Conservation (phyloP, 352 stramenopile species). For the Phytophthora ramorum region DNA sequence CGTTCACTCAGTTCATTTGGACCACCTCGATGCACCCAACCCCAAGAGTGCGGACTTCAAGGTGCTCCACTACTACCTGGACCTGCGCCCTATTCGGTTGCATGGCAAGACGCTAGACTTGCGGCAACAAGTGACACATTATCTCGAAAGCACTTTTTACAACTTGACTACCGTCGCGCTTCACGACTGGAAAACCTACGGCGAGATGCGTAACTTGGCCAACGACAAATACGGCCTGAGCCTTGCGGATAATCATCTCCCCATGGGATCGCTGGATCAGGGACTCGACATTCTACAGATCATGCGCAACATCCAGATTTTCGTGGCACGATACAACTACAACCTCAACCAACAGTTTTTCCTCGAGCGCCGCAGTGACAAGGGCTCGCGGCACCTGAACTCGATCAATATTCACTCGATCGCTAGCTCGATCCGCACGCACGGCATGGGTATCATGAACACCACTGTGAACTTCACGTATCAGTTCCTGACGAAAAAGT, state of each 20-base stretch:
- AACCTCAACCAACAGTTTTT: conserved; percentile 97
- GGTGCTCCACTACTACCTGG: conserved; percentile 86
- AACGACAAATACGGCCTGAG: conserved; percentile 94
- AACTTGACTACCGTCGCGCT: conserved; percentile 94
- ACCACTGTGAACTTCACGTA: conserved; percentile 97
- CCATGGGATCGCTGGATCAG: conserved; percentile 93
- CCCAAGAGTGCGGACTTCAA: conserved; percentile 86
- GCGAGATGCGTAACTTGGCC: conserved; percentile 94
- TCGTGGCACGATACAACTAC: conserved; percentile 93
- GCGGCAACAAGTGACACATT: conserved; percentile 88
- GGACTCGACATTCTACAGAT: conserved; percentile 95
- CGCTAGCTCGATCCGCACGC: conserved; percentile 91
- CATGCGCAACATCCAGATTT: conserved; percentile 96
- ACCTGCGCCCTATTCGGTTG: conserved; percentile 89
- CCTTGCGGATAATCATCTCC: conserved; percentile 92
- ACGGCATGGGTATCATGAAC: conserved; percentile 96
- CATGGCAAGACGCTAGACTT: conserved; percentile 90
- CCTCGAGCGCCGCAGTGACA: conserved; percentile 91
- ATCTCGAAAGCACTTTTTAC: conserved; percentile 96
- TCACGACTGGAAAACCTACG: conserved; percentile 96
- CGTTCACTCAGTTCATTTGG: conserved; percentile 88
- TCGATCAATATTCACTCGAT: conserved; percentile 95
- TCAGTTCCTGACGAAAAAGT: conserved; percentile 93
- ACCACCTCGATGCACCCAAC: conserved; percentile 88
- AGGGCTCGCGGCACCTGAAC: conserved; percentile 92